phyloP scores from a whole-genome alignment of 345 rosid species.

The Dipteronia dyeriana region DNA sequence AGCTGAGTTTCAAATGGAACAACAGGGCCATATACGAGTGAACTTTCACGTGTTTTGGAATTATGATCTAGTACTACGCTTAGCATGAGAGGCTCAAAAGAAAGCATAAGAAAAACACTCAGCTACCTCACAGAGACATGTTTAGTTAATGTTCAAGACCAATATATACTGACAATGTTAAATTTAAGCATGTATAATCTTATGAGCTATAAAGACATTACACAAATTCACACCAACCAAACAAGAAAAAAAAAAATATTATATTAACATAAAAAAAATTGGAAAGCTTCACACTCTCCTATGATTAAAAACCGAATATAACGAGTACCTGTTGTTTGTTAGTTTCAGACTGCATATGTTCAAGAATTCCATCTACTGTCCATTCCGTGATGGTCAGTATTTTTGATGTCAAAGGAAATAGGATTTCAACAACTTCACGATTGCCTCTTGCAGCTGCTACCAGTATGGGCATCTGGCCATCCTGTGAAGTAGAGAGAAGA shows the following conservation, averaged over 20 bases:
- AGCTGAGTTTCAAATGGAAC: neutral
- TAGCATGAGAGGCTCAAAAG: neutral
- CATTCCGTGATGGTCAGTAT: conserved; percentile 57
- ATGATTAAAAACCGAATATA: neutral
- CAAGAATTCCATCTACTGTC: conserved; percentile 76
- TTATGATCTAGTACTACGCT: neutral
- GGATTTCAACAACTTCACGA: conserved; percentile 65
- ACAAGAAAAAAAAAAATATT: neutral
- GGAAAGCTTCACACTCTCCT: conserved; percentile 2
- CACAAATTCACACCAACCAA: neutral
- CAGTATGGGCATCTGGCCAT: conserved; percentile 76
- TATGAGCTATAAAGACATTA: neutral
- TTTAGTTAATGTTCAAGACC: neutral
- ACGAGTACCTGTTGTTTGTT: conserved; percentile 43
- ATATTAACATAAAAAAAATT: neutral
- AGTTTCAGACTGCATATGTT: conserved; percentile 54
- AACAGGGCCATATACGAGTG: neutral
- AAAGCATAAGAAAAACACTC: neutral
- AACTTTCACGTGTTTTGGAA: neutral
- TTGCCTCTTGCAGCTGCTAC: conserved; percentile 84
- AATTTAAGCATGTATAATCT: conserved; percentile 1
- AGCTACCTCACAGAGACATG: neutral
- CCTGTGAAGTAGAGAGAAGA: conserved; percentile 46
- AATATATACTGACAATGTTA: neutral
- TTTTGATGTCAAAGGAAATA: conserved; percentile 66